phyloP scores from a whole-genome alignment of 768 basidiomycete species.

The Amanita brunnescens region DNA sequence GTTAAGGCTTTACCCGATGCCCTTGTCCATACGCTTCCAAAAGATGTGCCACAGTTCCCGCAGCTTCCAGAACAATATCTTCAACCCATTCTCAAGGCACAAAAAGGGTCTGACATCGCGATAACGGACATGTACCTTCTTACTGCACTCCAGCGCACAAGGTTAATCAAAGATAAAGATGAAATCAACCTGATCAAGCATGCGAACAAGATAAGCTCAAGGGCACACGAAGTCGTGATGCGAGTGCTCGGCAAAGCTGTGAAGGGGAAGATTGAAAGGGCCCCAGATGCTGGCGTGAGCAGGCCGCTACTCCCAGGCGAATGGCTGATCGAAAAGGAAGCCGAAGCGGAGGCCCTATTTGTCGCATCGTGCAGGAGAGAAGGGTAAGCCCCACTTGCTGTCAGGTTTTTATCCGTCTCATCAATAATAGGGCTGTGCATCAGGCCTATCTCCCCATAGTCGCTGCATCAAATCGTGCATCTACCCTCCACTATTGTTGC shows the following conservation, averaged over 20 bases:
- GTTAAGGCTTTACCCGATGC: constrained; percentile 43
- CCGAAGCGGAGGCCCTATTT: constrained; percentile 91
- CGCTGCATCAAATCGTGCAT: constrained; percentile 77
- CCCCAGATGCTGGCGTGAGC: constrained; percentile 32
- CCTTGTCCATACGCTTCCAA: constrained; percentile 59
- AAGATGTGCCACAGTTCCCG: constrained; percentile 44
- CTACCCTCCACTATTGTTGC: constrained; percentile 92
- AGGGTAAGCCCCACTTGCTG: constrained; percentile 46
- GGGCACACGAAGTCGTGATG: constrained; percentile 92
- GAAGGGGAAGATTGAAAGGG: constrained; percentile 41
- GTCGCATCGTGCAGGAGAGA: constrained; percentile 83
- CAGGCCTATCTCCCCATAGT: constrained; percentile 94
- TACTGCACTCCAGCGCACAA: constrained; percentile 68
- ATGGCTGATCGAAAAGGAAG: constrained; percentile 89
- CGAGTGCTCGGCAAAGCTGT: constrained; percentile 74
- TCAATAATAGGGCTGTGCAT: constrained; percentile 51
- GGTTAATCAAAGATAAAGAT: constrained; percentile 64
- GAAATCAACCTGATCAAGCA: constrained; percentile 72
- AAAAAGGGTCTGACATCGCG: constrained; percentile 22
- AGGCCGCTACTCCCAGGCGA: constrained; percentile 60
- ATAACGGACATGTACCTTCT: constrained; percentile 61
- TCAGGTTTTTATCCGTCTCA: neutral
- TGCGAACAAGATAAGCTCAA: constrained; percentile 81
- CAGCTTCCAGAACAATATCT: constrained; percentile 34
- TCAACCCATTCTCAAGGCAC: constrained; percentile 23